Evolutionary conservation across 2,329 filamentous ascomycete genomes (phyloP).

Genomic region (Lasiodiplodia theobromae): DNA sequence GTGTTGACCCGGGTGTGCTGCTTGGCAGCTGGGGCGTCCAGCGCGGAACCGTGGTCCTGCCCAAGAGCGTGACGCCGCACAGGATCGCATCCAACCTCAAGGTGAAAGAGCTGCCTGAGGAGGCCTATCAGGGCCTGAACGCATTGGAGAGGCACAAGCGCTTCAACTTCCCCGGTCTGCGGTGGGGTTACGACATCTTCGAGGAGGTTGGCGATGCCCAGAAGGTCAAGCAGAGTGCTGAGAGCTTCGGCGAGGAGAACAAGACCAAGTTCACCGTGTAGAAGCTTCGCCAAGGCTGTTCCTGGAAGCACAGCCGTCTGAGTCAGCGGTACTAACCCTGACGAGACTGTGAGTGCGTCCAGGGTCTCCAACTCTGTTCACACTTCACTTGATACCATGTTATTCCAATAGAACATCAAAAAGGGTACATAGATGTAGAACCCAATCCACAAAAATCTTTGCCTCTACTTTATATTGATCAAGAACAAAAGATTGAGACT

Average conservation of each 20-base stretch:
- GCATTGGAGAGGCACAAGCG: slow-evolving; percentile 45
- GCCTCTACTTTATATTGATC: neutral
- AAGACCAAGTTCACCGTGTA: slow-evolving; percentile 43
- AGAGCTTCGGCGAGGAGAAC: slow-evolving; percentile 45
- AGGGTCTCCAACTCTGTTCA: neutral
- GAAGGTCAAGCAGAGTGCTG: slow-evolving; percentile 38
- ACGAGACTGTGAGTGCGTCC: neutral
- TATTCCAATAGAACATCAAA: neutral
- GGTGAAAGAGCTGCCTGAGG: slow-evolving; percentile 40
- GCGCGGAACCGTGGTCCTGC: slow-evolving; percentile 78
- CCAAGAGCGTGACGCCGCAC: slow-evolving; percentile 61
- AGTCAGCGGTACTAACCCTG: neutral
- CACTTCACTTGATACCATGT: slow-evolving; percentile 2
- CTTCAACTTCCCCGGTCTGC: slow-evolving; percentile 39
- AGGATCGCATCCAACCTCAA: slow-evolving; percentile 44
- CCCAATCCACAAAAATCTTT: neutral
- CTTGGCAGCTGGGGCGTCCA: slow-evolving; percentile 91
- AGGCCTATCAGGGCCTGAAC: slow-evolving; percentile 42
- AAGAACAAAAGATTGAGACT: no score
- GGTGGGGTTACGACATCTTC: slow-evolving; percentile 29
- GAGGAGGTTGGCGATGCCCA: slow-evolving; percentile 37
- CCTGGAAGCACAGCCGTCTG: neutral
- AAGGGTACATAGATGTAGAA: neutral
- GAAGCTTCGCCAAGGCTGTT: neutral
- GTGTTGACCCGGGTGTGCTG: slow-evolving; percentile 79